Base-by-base conservation (phyloP, 164 flowering plant species). In the Tetrastigma voinierianum region DNA sequence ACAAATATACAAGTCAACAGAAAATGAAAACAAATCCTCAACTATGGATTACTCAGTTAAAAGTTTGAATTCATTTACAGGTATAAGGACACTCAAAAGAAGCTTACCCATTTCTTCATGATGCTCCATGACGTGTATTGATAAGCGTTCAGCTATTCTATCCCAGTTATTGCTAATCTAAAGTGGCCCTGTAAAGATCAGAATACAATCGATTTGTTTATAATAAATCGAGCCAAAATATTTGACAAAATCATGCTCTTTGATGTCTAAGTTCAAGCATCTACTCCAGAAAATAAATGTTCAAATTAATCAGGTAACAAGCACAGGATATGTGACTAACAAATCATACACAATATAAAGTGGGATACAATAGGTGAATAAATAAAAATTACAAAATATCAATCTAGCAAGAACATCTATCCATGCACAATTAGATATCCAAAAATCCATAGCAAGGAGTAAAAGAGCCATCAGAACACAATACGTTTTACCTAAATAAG, bases 91-190 rank as follows among this genome's bases (percentile, higher is more conserved):
- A 21, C 47, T 19, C 12, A 56, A 17, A 48, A 65, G 48, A 64
- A 70, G 67, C 86, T 67, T 83, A 96, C 99, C 99, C 99, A 96
- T 96, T 70, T 84, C 92, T 84, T 96, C 95, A 79, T 93, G 86
- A 77, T 93, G 96, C 84, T 88, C 93, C 96, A 93, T 96, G 66
- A 96, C 96, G 71, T 96, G 91, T 58, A 69, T 82, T 9, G 99
- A 88, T 53, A 96, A 77, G 51, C 82, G 85, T 73, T 91, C 98
- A 55, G 91, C 74, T 74, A 96, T 87, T 72, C 64, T 84, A 80
- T 96, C 99, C 99, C 77, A 96, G 79, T 67, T 96, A 98, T 46
- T 46, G 89, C 87, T 74, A 96, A 76, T 79, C 97, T 84, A 66
- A 91, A 67, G 92, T 64, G 20, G 99, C 97, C 99, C 93, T 74